Conservation (phyloP, 2,329 filamentous ascomycete species). For the Cadophora sp. region DNA sequence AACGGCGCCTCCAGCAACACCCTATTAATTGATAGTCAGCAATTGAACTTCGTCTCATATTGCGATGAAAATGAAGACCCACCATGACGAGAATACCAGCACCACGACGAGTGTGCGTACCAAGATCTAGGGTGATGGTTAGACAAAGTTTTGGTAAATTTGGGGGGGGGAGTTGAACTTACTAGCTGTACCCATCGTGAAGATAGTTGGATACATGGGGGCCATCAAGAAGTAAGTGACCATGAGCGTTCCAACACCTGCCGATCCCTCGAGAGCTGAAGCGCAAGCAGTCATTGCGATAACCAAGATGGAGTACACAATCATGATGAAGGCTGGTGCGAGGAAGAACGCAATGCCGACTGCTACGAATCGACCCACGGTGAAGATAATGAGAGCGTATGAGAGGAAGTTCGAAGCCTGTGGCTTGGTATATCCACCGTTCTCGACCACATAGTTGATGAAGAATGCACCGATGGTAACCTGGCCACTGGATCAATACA, state of each 20-base stretch:
- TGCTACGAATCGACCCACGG: constrained; percentile 74
- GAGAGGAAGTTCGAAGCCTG: constrained; percentile 72
- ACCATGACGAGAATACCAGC: constrained; percentile 71
- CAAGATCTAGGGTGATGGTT: constrained; percentile 55
- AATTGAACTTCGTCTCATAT: not conserved
- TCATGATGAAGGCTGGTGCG: constrained; percentile 62
- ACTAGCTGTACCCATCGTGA: constrained; percentile 76
- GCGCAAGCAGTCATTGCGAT: constrained; percentile 50
- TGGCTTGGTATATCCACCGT: constrained; percentile 56
- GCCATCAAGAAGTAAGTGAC: constrained; percentile 80
- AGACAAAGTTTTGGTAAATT: not conserved
- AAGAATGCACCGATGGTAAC: constrained; percentile 71
- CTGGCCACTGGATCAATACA: not conserved
- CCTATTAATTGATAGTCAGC: constrained; percentile 42
- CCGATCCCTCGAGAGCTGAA: constrained; percentile 46
- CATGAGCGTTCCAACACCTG: constrained; percentile 67
- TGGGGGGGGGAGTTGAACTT: constrained; percentile 7
- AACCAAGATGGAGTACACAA: constrained; percentile 61
- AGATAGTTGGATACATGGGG: constrained; percentile 85
- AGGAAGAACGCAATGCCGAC: constrained; percentile 54
- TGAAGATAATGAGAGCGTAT: constrained; percentile 76
- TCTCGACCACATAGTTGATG: constrained; percentile 74
- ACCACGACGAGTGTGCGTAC: constrained; percentile 80
- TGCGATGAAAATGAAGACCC: not conserved
- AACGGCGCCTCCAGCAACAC: constrained; percentile 74